These are phyloP conservation scores for Primulina tabacum DNA, from an alignment of 257 asterid genomes.

Conservation along the genomic window DNA sequence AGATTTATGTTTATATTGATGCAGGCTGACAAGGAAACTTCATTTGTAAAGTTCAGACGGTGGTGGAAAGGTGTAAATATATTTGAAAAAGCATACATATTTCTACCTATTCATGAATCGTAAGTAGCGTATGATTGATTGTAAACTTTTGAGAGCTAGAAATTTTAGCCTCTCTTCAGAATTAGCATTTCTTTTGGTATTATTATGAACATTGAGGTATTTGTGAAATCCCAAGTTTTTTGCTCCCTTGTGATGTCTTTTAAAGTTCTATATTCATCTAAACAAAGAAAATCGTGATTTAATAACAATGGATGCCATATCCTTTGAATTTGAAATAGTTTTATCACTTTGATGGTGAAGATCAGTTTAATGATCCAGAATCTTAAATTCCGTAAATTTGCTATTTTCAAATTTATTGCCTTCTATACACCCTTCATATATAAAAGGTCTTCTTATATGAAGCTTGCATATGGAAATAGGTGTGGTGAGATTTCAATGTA, in stretches of 20 bases:
- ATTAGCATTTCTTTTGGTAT: background rate
- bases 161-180: too few species aligned
- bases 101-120: conserved; percentile 86
- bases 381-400: too few species aligned
- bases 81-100: conserved; percentile 87
- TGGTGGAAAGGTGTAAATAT: conserved; percentile 97
- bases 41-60: conserved; percentile 80
- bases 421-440: background rate
- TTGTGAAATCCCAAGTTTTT: conserved; percentile 8
- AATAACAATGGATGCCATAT: conserved; percentile 8
- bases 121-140: conserved; percentile 38
- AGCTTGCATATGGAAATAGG: background rate
- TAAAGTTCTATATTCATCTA: background rate
- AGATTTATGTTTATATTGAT: conserved; percentile 22
- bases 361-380: background rate
- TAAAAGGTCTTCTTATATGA: background rate
- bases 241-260: conserved; percentile 11
- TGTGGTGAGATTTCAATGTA: background rate
- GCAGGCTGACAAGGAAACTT: conserved; percentile 56
- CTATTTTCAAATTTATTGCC: background rate
- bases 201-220: background rate
- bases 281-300: conserved; percentile 5
- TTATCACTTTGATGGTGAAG: conserved; percentile 11
- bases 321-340: background rate
- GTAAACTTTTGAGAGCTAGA: conserved; percentile 7